Evolutionary conservation across 257 asterid species (phyloP).

Genomic region (Oldenlandia corymbosa): DNA sequence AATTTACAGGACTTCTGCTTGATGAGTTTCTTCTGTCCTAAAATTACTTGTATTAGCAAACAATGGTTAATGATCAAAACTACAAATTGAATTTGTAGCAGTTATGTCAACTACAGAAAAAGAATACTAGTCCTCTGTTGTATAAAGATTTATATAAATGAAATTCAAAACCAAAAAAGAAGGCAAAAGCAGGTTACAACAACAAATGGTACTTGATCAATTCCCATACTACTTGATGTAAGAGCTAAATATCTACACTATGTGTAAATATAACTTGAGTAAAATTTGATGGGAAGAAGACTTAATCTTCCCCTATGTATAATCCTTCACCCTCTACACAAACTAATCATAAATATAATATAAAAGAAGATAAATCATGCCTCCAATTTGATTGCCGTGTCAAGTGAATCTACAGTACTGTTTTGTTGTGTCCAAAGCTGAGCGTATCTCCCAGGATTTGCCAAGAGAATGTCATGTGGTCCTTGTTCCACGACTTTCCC

Average conservation of each 20-base stretch:
- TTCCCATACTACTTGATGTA: not conserved
- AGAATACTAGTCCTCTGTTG: too few species aligned
- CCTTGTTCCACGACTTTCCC: constrained; percentile 97
- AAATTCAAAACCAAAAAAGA: too few species aligned
- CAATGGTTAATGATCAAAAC: too few species aligned
- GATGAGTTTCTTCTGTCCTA: too few species aligned
- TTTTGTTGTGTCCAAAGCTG: constrained; percentile 97
- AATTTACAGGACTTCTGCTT: too few species aligned
- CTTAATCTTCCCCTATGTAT: not conserved
- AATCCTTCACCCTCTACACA: not conserved
- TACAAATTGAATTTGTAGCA: too few species aligned
- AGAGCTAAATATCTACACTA: too few species aligned
- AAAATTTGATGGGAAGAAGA: not conserved
- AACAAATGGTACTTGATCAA: not conserved
- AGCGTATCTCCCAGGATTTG: constrained; percentile 73
- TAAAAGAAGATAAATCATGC: constrained; percentile 21
- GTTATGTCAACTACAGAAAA: too few species aligned
- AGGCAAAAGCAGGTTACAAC: not conserved
- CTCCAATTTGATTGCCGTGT: constrained; percentile 56
- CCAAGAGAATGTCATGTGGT: constrained; percentile 75
- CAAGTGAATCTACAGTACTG: constrained; percentile 67
- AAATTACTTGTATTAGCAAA: too few species aligned
- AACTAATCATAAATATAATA: too few species aligned
- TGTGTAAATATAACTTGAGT: not conserved
- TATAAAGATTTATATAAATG: too few species aligned